Conservation (phyloP, 2,329 filamentous ascomycete species). For the Lachnellula cervina region DNA sequence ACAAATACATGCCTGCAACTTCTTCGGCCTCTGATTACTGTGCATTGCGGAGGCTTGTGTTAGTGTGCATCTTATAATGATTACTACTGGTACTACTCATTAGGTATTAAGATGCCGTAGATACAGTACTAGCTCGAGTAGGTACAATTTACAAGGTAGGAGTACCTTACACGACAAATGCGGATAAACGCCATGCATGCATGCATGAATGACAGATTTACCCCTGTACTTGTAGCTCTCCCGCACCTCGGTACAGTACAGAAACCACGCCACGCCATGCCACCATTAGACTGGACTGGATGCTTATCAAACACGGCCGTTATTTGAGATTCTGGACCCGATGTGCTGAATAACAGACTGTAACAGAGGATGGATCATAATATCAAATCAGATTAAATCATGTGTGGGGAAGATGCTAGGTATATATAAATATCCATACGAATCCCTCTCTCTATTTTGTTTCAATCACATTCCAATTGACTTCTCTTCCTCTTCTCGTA, state of each 20-base stretch:
- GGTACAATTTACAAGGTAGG: too few relatives aligned
- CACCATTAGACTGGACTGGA: neutral
- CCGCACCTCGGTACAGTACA: neutral
- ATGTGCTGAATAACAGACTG: neutral
- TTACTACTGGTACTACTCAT: too few relatives aligned
- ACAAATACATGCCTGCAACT: neutral
- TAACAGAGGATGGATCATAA: neutral
- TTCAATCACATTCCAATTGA: neutral
- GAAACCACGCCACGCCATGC: neutral
- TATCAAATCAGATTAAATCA: neutral
- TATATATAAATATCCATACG: too few relatives aligned
- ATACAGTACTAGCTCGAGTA: too few relatives aligned
- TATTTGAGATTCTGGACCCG: neutral
- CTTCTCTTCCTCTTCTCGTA: too few relatives aligned
- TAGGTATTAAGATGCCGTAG: too few relatives aligned
- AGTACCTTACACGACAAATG: too few relatives aligned
- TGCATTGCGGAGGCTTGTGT: too few relatives aligned
- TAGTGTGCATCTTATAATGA: too few relatives aligned
- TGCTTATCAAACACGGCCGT: neutral
- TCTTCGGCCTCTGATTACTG: neutral
- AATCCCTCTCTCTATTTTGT: neutral
- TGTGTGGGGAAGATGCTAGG: neutral
- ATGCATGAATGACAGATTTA: neutral
- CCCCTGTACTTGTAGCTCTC: neutral
- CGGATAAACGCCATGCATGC: too few relatives aligned